phyloP scores from a whole-genome alignment of 345 rosid species.

The Populus davidiana region DNA sequence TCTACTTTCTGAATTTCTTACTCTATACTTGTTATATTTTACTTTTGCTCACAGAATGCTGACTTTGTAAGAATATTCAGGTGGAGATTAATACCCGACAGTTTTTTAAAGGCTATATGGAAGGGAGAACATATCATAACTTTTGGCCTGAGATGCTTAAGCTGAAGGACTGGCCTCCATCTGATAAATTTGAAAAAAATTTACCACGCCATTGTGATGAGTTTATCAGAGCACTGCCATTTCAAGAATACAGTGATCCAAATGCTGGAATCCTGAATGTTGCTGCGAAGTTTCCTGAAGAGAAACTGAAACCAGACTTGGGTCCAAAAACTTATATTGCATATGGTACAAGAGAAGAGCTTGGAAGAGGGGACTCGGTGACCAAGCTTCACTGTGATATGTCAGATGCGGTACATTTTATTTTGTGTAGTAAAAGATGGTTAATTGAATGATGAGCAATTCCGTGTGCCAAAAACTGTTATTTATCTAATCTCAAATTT shows the following conservation, averaged over 20 bases:
- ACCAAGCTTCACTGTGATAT: slow-evolving; percentile 92
- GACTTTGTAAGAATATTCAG: slow-evolving; percentile 35
- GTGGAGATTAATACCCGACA: slow-evolving; percentile 59
- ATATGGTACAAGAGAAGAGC: slow-evolving; percentile 68
- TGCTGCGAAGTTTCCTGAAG: slow-evolving; percentile 66
- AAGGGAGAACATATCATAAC: slow-evolving; percentile 68
- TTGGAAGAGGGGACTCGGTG: slow-evolving; percentile 93
- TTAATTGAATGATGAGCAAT: neutral
- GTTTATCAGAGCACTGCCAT: slow-evolving; percentile 74
- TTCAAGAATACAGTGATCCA: slow-evolving; percentile 76
- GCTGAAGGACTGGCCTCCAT: slow-evolving; percentile 98
- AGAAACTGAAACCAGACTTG: slow-evolving; percentile 68
- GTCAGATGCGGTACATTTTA: slow-evolving; percentile 81
- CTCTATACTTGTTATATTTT: neutral
- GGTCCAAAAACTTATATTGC: slow-evolving; percentile 96
- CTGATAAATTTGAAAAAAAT: slow-evolving; percentile 74
- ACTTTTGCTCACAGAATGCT: slow-evolving; percentile 1
- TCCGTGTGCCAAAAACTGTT: neutral
- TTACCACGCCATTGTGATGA: slow-evolving; percentile 93
- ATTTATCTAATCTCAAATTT: neutral
- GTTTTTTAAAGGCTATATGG: slow-evolving; percentile 74
- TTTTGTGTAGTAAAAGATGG: neutral
- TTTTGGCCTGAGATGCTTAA: slow-evolving; percentile 95
- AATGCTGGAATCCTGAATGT: slow-evolving; percentile 72
- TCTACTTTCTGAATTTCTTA: neutral